These are phyloP conservation scores for Xerocomellus amylosporus DNA, from an alignment of 768 basidiomycete genomes.

Conservation along the genomic window DNA sequence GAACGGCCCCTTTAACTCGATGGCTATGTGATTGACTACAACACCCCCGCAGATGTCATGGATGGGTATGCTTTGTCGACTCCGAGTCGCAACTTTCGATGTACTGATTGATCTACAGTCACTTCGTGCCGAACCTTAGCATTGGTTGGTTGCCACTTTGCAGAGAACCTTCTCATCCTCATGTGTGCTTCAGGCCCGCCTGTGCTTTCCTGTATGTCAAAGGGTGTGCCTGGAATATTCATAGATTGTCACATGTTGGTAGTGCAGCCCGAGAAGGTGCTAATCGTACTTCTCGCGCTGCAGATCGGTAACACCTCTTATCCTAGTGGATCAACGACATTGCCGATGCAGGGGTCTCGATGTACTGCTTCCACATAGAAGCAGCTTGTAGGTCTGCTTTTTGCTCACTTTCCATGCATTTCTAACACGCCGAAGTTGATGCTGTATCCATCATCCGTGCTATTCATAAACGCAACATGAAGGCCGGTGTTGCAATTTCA, in stretches of 20 bases:
- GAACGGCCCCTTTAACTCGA: slow-evolving; percentile 2
- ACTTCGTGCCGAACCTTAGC: slow-evolving; percentile 98
- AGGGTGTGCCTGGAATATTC: slow-evolving; percentile 90
- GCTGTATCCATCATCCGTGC: slow-evolving; percentile 72
- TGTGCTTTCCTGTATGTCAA: slow-evolving; percentile 78
- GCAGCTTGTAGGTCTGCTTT: slow-evolving; percentile 64
- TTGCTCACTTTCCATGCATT: slow-evolving; percentile 11
- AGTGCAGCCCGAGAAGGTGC: slow-evolving; percentile 83
- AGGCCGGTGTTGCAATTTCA: slow-evolving; percentile 94
- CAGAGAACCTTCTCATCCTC: slow-evolving; percentile 3
- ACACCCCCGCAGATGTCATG: slow-evolving; percentile 80
- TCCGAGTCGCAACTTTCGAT: not conserved
- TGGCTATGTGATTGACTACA: slow-evolving; percentile 10
- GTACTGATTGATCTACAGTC: slow-evolving; percentile 46
- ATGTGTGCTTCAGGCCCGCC: slow-evolving; percentile 63
- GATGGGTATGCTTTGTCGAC: slow-evolving; percentile 66
- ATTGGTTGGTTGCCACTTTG: slow-evolving; percentile 61
- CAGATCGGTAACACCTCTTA: not conserved
- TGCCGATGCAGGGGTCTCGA: slow-evolving; percentile 89
- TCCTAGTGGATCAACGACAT: slow-evolving; percentile 93
- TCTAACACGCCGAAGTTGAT: slow-evolving; percentile 46
- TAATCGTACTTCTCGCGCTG: not conserved
- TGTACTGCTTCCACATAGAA: slow-evolving; percentile 97
- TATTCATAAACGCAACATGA: slow-evolving; percentile 85
- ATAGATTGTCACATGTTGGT: slow-evolving; percentile 99